A percentile compares a stretch with the other conserved stretches of the same genome.
Conservation (phyloP, 2,329 filamentous ascomycete genomes). For the Diaporthe velutina region DNA sequence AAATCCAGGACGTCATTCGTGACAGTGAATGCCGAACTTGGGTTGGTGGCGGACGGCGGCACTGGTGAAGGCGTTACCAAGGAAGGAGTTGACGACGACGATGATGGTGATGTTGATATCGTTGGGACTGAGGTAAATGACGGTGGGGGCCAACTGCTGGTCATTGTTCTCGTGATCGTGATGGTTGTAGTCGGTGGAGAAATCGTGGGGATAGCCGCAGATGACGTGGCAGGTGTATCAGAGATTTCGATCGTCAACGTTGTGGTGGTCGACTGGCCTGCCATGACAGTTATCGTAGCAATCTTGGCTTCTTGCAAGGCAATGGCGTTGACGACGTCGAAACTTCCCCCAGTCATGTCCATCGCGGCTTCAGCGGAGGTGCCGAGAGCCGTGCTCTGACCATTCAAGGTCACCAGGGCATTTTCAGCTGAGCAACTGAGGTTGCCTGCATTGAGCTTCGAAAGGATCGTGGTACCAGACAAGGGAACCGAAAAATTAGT, state of each 20-base stretch:
- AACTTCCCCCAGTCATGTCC: conserved; percentile 38
- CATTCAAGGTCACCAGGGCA: conserved; percentile 86
- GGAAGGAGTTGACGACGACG: conserved; percentile 41
- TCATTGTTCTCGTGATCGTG: conserved; percentile 48
- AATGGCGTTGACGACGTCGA: conserved; percentile 39
- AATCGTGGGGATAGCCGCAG: conserved; percentile 35
- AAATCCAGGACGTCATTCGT: conserved; percentile 73
- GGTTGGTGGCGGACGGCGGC: conserved; percentile 42
- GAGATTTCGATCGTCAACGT: conserved; percentile 49
- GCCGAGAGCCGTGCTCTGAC: conserved; percentile 56
- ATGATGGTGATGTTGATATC: conserved; percentile 41
- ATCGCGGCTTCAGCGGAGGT: conserved; percentile 46
- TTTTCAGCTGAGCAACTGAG: conserved; percentile 89
- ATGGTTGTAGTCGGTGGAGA: conserved; percentile 42
- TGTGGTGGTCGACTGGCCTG: conserved; percentile 48
- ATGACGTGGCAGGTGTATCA: conserved; percentile 32
- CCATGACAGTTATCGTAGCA: conserved; percentile 50
- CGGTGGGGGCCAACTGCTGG: conserved; percentile 31
- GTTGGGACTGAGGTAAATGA: conserved; percentile 45
- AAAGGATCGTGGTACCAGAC: conserved; percentile 76
- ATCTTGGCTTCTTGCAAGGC: conserved; percentile 44
- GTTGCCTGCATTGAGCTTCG: conserved; percentile 80
- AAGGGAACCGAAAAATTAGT: conserved; percentile 83
- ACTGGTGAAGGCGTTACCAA: conserved; percentile 39
- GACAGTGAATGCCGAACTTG: conserved; percentile 58